A percentile compares a stretch with the other conserved stretches of the same genome.
These are phyloP conservation scores for Rhodofomes roseus DNA, from an alignment of 1,284 basidiomycete genomes.

Conservation along the genomic window DNA sequence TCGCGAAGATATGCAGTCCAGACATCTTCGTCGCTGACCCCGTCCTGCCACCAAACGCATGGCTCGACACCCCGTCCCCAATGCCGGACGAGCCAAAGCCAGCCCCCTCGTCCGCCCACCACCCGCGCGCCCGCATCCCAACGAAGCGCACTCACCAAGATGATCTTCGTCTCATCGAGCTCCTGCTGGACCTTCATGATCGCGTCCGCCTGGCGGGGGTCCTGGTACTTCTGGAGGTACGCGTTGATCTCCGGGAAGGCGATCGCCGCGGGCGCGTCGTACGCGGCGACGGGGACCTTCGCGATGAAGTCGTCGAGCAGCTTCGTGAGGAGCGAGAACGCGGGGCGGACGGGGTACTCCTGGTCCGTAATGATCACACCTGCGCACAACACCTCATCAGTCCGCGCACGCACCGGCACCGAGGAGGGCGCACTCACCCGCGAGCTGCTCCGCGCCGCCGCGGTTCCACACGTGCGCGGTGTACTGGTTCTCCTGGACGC, in stretches of 20 bases:
- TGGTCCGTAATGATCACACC: constrained; percentile 93
- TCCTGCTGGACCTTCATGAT: constrained; percentile 99
- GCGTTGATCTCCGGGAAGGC: constrained; percentile 71
- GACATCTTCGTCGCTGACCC: no score
- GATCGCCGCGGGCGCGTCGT: constrained; percentile 58
- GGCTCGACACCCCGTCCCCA: no score
- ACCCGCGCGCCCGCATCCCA: not conserved
- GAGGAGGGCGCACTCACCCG: constrained; percentile 49
- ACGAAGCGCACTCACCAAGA: constrained; percentile 60
- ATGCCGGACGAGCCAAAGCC: no score
- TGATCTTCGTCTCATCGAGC: constrained; percentile 98
- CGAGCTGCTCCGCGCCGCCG: constrained; percentile 74
- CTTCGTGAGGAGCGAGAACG: constrained; percentile 94
- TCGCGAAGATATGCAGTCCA: no score
- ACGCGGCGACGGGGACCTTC: constrained; percentile 72
- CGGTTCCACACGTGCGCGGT: constrained; percentile 91
- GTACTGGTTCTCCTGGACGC: constrained; percentile 93
- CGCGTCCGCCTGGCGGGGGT: constrained; percentile 95
- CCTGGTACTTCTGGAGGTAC: constrained; percentile 94
- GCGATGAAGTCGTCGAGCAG: constrained; percentile 90
- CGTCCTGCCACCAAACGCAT: no score
- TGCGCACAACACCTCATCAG: constrained; percentile 23
- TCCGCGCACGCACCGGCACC: not conserved
- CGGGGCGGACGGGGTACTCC: constrained; percentile 95
- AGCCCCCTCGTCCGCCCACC: not conserved